phyloP scores from a whole-genome alignment of 2,329 filamentous ascomycete species.

The Pyricularia grisea region DNA sequence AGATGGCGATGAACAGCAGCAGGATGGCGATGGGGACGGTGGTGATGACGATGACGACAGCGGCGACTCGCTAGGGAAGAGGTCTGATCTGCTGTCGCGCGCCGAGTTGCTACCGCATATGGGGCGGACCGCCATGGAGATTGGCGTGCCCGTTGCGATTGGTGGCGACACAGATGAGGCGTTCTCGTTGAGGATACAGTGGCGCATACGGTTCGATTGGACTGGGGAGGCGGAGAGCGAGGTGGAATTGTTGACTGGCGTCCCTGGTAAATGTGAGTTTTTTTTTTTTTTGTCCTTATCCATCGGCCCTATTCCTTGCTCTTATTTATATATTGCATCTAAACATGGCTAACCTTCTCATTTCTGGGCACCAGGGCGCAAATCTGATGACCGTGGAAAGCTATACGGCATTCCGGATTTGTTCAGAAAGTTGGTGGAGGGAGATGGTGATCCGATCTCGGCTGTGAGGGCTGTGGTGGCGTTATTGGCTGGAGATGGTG shows the following conservation, averaged over 20 bases:
- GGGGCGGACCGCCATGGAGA: slow-evolving; percentile 41
- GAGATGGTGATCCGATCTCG: slow-evolving; percentile 41
- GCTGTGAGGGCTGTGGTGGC: slow-evolving; percentile 52
- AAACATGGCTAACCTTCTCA: background rate
- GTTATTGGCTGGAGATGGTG: slow-evolving; percentile 39
- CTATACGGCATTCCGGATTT: slow-evolving; percentile 48
- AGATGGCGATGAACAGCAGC: background rate
- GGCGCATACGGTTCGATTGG: slow-evolving; percentile 62
- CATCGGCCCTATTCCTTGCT: background rate
- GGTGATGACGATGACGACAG: slow-evolving; percentile 14
- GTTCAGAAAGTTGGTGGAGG: slow-evolving; percentile 49
- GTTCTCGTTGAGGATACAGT: slow-evolving; percentile 44
- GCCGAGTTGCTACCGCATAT: slow-evolving; percentile 44
- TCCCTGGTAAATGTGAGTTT: slow-evolving; percentile 55
- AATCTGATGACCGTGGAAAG: slow-evolving; percentile 44
- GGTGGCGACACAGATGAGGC: slow-evolving; percentile 16
- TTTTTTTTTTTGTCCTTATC: slow-evolving; percentile 20
- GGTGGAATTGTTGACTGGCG: slow-evolving; percentile 42
- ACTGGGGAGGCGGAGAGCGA: slow-evolving; percentile 58
- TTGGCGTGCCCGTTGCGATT: slow-evolving; percentile 26
- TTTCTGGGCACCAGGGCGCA: slow-evolving; percentile 39
- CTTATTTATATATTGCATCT: background rate
- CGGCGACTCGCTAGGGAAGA: slow-evolving; percentile 14
- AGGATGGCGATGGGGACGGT: slow-evolving; percentile 10
- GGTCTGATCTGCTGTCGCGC: background rate